phyloP scores from a whole-genome alignment of 306 rosid genomes.

The Mimosa bimucronata region DNA sequence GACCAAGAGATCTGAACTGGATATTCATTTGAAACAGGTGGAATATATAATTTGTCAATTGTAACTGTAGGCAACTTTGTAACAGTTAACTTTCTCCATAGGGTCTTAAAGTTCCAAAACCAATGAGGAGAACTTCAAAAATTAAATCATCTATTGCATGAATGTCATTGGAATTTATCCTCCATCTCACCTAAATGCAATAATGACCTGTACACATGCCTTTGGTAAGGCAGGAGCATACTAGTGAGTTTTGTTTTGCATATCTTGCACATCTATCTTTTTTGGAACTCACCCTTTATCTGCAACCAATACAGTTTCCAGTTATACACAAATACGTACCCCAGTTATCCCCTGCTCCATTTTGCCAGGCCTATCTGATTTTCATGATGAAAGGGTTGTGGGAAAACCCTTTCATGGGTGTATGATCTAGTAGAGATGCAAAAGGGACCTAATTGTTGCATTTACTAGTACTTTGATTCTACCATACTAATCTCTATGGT shows the following conservation, averaged over 20 bases:
- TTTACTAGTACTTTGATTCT: background rate
- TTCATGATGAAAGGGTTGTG: too few relatives aligned
- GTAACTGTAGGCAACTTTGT: constrained; percentile 4
- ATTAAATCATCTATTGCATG: background rate
- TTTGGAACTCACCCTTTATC: constrained; percentile 7
- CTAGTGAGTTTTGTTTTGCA: constrained; percentile 16
- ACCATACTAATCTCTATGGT: constrained; percentile 7
- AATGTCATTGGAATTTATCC: background rate
- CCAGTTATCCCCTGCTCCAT: constrained; percentile 1
- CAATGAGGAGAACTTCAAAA: background rate
- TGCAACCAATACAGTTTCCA: constrained; percentile 14
- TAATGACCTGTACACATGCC: constrained; percentile 25
- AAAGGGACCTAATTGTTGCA: background rate
- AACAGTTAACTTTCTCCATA: constrained; percentile 13
- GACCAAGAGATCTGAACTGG: too few relatives aligned
- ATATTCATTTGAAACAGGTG: too few relatives aligned
- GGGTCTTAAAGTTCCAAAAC: constrained; percentile 20
- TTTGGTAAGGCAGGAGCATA: constrained; percentile 1
- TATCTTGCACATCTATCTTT: background rate
- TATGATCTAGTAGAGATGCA: too few relatives aligned
- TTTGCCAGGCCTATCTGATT: background rate
- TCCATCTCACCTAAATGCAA: background rate
- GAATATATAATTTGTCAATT: constrained; percentile 13
- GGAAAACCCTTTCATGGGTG: too few relatives aligned
- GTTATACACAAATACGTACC: constrained; percentile 2